Evolutionary conservation across 1,284 basidiomycete genomes (phyloP).

Genomic region (Apiotrichum montevideense): DNA sequence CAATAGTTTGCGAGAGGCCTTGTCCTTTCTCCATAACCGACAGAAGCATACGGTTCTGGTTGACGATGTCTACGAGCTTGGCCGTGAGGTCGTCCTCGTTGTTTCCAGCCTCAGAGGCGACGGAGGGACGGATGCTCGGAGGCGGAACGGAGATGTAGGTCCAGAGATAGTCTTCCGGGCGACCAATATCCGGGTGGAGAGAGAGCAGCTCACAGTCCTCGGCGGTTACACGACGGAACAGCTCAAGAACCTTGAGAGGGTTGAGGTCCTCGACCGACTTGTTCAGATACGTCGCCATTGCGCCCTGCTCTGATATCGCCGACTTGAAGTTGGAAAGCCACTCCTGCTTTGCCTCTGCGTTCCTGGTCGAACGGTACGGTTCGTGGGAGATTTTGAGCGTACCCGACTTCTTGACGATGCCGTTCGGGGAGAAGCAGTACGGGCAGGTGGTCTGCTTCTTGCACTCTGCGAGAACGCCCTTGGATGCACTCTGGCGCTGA

Average conservation of each 20-base stretch:
- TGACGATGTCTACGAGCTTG: slow-evolving; percentile 95
- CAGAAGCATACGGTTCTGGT: slow-evolving; percentile 88
- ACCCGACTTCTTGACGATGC: slow-evolving; percentile 93
- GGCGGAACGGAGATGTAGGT: slow-evolving; percentile 98
- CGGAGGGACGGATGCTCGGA: slow-evolving; percentile 94
- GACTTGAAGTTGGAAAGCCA: slow-evolving; percentile 80
- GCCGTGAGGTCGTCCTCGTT: slow-evolving; percentile 99
- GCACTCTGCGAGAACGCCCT: slow-evolving; percentile 81
- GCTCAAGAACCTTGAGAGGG: slow-evolving; percentile 84
- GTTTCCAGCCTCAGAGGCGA: slow-evolving; percentile 86
- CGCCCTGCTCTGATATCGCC: slow-evolving; percentile 81
- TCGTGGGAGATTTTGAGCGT: slow-evolving; percentile 95
- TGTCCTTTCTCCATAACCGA: slow-evolving; percentile 81
- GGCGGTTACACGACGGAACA: slow-evolving; percentile 88
- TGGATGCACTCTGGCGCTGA: slow-evolving; percentile 75
- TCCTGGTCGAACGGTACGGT: slow-evolving; percentile 94
- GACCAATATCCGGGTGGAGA: slow-evolving; percentile 76
- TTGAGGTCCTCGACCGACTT: slow-evolving; percentile 93
- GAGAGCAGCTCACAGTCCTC: slow-evolving; percentile 97
- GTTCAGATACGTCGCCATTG: slow-evolving; percentile 75
- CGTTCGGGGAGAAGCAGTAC: slow-evolving; percentile 88
- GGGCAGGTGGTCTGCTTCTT: slow-evolving; percentile 90
- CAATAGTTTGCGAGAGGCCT: slow-evolving; percentile 84
- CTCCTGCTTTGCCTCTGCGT: slow-evolving; percentile 76
- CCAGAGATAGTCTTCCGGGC: slow-evolving; percentile 98